Percentiles rank a stretch among this genome's conserved stretches.
phyloP scores from a whole-genome alignment of 495 filamentous ascomycete species.

The Arthonia radiata region DNA sequence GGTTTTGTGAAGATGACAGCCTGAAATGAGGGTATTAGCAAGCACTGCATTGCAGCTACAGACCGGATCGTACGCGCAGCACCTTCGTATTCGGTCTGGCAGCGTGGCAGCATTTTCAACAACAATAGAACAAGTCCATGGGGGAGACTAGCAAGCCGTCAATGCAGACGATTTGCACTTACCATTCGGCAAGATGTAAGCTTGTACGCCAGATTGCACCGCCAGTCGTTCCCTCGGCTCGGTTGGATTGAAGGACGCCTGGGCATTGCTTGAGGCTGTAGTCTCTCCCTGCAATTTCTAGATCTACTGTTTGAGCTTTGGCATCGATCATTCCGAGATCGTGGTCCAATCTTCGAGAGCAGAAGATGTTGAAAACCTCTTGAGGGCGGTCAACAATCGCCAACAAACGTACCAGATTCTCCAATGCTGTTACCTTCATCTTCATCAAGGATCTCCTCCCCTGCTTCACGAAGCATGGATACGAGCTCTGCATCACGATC shows the following conservation, averaged over 20 bases:
- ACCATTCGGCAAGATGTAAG: too few species aligned
- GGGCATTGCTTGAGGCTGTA: constrained; percentile 72
- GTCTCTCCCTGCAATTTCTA: constrained; percentile 43
- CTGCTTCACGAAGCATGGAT: constrained; percentile 1
- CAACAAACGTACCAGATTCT: background rate
- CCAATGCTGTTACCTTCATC: background rate
- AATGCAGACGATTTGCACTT: too few species aligned
- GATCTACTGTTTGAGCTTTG: constrained; percentile 33
- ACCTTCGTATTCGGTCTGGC: too few species aligned
- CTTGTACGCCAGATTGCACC: too few species aligned
- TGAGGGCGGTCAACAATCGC: constrained; percentile 11
- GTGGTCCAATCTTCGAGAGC: constrained; percentile 43
- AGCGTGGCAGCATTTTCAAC: too few species aligned
- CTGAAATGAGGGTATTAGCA: too few species aligned
- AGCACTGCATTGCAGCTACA: too few species aligned
- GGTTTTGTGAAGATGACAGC: too few species aligned
- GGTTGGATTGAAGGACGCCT: constrained; percentile 47
- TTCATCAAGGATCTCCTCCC: constrained; percentile 1
- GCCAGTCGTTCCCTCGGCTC: constrained; percentile 69
- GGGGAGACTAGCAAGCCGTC: too few species aligned
- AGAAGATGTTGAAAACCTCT: constrained; percentile 75
- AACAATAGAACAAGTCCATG: too few species aligned
- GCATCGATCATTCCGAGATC: constrained; percentile 71
- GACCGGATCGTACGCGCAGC: too few species aligned
- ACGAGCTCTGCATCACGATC: background rate